A percentile compares a stretch with the other conserved stretches of the same genome.
These are phyloP conservation scores for Coemansia sp. DNA, from an alignment of 192 early-diverging fungal genomes.

Conservation along the genomic window DNA sequence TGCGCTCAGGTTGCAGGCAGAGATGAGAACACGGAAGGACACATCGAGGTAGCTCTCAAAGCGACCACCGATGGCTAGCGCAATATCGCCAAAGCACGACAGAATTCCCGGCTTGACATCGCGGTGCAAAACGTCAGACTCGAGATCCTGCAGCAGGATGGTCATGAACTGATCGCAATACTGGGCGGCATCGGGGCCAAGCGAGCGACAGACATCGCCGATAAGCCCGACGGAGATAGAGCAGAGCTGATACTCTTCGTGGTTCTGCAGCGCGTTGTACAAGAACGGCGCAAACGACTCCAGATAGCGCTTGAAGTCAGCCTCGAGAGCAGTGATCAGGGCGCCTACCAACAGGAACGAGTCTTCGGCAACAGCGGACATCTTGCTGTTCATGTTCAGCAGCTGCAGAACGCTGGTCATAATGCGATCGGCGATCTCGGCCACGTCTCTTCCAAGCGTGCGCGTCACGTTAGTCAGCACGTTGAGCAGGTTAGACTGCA, in stretches of 20 bases:
- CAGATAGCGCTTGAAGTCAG: slow-evolving; percentile 84
- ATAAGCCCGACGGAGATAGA: slow-evolving; percentile 93
- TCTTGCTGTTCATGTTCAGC: slow-evolving; percentile 66
- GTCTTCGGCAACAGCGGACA: slow-evolving; percentile 86
- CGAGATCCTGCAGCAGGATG: slow-evolving; percentile 73
- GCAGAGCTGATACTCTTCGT: slow-evolving; percentile 89
- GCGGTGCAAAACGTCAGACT: slow-evolving; percentile 73
- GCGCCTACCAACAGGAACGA: slow-evolving; percentile 89
- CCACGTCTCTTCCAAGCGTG: slow-evolving; percentile 69
- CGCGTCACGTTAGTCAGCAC: slow-evolving; percentile 85
- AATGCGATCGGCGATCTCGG: slow-evolving; percentile 76
- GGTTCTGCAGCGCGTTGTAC: slow-evolving; percentile 77
- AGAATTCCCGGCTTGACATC: slow-evolving; percentile 91
- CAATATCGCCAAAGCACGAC: slow-evolving; percentile 96
- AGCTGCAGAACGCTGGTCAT: slow-evolving; percentile 86
- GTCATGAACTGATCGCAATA: slow-evolving; percentile 88
- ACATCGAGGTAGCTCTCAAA: slow-evolving; percentile 82
- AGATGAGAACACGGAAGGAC: slow-evolving; percentile 82
- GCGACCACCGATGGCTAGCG: slow-evolving; percentile 84
- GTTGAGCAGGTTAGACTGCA: slow-evolving; percentile 90
- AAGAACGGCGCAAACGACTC: slow-evolving; percentile 83
- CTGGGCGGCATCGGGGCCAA: slow-evolving; percentile 64
- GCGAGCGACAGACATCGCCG: slow-evolving; percentile 91
- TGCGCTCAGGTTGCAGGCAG: slow-evolving; percentile 71
- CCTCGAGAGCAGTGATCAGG: slow-evolving; percentile 72